phyloP scores from a whole-genome alignment of 768 basidiomycete genomes.

The Macrolepiota dolichaula region DNA sequence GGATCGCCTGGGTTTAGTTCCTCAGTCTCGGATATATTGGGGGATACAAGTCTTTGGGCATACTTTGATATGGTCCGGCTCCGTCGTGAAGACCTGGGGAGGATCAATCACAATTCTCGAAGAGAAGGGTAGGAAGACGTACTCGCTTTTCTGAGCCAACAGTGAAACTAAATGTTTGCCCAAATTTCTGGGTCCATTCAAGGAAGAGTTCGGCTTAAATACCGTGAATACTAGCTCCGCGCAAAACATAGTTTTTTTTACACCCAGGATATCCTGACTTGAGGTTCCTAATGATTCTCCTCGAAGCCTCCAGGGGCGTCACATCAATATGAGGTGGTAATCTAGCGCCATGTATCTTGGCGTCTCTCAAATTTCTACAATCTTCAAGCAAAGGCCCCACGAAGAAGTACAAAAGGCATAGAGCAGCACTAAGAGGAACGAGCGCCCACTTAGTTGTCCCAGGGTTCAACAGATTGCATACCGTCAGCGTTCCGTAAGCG shows the following conservation, averaged over 20 bases:
- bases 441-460: background rate
- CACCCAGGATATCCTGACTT: constrained; percentile 32
- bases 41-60: background rate
- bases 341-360: constrained; percentile 28
- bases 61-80: constrained; percentile 31
- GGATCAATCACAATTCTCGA: background rate
- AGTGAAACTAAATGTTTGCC: constrained; percentile 14
- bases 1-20: constrained; percentile 23
- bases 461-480: background rate
- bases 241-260: background rate
- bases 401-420: background rate
- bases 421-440: background rate
- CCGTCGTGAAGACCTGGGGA: constrained; percentile 29
- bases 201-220: background rate
- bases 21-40: background rate
- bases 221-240: background rate
- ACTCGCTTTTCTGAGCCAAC: constrained; percentile 27
- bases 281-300: constrained; percentile 21
- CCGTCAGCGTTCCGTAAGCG: background rate
- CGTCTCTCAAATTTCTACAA: constrained; percentile 15
- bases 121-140: background rate
- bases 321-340: constrained; percentile 28
- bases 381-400: background rate
- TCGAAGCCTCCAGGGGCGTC: constrained; percentile 21
- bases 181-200: constrained; percentile 19